Base-by-base conservation (phyloP, 805 yeast species). In the Danielia reshetovae region DNA sequence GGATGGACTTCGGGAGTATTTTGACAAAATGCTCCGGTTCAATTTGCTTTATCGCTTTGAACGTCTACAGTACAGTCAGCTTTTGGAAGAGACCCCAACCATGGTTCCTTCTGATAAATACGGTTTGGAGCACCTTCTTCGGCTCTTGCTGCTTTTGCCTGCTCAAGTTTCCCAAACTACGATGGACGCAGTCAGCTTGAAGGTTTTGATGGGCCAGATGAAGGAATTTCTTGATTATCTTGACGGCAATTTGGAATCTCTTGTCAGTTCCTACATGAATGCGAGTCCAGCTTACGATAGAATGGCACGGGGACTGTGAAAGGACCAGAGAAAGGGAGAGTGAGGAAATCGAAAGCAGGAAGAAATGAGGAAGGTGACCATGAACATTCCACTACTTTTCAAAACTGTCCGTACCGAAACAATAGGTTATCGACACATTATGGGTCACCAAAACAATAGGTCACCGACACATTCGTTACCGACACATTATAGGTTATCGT, bases 101-200 rank as follows among this genome's bases (percentile, higher is more conserved):
- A 54, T 81, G 0, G 34, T 31, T 12, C 37, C 50, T 2, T 35
- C 42, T 4, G 38, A 32, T 3, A 29, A 31, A 8, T 90, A 89
- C 51, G 96, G 96, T 0, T 70, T 81, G 1, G 89, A 85, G 48
- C 97, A 89, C 58, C 62, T 93, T 24, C 60, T 90, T 40, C 68
- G 98, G 44, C 60, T 90, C 37, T 66, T 88, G 44, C 81, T 85
- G 11, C 68, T 85, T 1, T 60, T 93, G 28, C 97, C 98, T 0
- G 93, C 87, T 8, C 62, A 88, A n/a, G 72, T 89, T 35, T 73
- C 86, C 0, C 81, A 79, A 43, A 79, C 95, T 1, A 63, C 79
- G 7, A 84, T 88, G 88, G 96, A 88, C 49, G 68, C 74, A n/a
- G 81, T 79, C 38, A 77, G 88, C 35, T 62, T 82, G 4, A 67